Evolutionary conservation across 2,329 filamentous ascomycete genomes (phyloP).

Genomic region (Drechslerella coelobrocha): DNA sequence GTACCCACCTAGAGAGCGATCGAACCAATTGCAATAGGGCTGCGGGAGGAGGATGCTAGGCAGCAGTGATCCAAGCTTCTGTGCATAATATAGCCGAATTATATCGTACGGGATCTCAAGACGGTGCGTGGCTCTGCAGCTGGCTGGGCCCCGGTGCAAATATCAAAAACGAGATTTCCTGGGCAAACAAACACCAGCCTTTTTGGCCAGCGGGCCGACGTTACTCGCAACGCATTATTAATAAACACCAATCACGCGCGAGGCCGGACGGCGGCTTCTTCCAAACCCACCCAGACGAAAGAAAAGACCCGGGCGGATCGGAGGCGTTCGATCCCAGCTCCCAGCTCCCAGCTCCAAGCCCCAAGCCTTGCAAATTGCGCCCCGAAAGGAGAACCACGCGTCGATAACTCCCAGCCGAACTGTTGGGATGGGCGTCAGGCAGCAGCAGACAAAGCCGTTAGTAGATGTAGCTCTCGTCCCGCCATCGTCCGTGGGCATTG

Average conservation of each 20-base stretch:
- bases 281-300: neutral
- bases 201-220: conserved; percentile 4
- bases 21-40: conserved; percentile 39
- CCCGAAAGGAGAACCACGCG: conserved; percentile 36
- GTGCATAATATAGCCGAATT: conserved; percentile 26
- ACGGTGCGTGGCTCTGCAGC: neutral
- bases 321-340: conserved; percentile 48
- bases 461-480: conserved; percentile 51
- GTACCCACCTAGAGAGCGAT: conserved; percentile 28
- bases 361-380: conserved; percentile 35
- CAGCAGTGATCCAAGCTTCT: conserved; percentile 30
- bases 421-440: conserved; percentile 51
- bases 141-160: conserved; percentile 13
- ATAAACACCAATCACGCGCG: conserved; percentile 5
- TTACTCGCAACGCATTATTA: neutral
- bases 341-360: conserved; percentile 15
- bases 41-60: conserved; percentile 25
- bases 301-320: conserved; percentile 42
- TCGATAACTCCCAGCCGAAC: conserved; percentile 45
- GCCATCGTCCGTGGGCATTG: conserved; percentile 43
- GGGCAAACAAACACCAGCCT: conserved; percentile 7
- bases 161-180: neutral
- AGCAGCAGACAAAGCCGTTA: conserved; percentile 51
- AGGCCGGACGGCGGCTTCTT: neutral
- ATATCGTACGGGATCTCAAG: neutral